Conservation (phyloP, 2,329 filamentous ascomycete genomes). For the Venturia effusa region DNA sequence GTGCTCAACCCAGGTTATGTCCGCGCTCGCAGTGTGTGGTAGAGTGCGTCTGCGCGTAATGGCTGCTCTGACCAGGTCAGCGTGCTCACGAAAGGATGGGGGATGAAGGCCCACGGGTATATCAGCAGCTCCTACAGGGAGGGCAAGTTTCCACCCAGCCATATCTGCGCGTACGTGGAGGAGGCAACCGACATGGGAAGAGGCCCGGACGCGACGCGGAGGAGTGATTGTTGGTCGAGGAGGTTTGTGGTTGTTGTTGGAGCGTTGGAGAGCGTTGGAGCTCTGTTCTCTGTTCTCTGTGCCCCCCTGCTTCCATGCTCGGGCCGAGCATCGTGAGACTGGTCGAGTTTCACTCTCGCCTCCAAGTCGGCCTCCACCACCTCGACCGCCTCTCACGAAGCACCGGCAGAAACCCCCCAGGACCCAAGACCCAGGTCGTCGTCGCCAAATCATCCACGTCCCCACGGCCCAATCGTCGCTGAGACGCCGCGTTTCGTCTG, state of each 20-base stretch:
- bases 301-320: not conserved
- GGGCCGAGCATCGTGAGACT: not conserved
- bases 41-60: not conserved
- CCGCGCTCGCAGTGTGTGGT: not conserved
- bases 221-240: no score
- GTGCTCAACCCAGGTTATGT: not conserved
- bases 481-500: slow-evolving; percentile 9
- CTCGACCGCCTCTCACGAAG: not conserved
- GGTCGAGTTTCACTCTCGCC: not conserved
- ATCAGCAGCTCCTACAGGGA: no score
- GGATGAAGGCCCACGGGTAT: no score
- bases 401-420: not conserved
- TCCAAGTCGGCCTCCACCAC: not conserved
- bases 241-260: no score
- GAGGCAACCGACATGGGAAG: not conserved
- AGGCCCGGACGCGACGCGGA: not conserved
- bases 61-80: not conserved
- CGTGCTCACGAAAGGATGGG: no score
- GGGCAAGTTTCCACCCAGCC: not conserved
- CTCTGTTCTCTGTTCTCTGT: no score
- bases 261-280: no score
- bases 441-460: not conserved
- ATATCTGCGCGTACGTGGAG: not conserved
- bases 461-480: not conserved
- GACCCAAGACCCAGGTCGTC: not conserved